phyloP scores from a whole-genome alignment of 2,329 filamentous ascomycete species.

The Ceratocystis destructans region DNA sequence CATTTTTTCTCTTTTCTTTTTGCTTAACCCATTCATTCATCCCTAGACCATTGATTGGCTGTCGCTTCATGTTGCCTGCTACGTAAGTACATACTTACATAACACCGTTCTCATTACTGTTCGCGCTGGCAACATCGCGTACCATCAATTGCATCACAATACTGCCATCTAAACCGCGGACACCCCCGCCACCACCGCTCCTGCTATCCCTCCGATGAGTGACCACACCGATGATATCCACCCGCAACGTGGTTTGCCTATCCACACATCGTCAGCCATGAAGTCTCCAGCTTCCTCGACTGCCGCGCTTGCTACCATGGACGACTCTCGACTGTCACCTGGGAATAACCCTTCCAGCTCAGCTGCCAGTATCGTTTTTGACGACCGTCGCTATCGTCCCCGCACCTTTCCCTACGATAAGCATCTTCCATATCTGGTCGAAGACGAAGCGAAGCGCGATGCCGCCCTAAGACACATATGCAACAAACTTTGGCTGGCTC shows the following conservation, averaged over 20 bases:
- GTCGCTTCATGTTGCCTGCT: neutral
- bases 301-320: neutral
- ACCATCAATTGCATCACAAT: neutral
- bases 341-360: neutral
- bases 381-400: conserved; percentile 50
- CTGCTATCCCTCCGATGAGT: neutral
- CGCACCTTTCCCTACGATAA: conserved; percentile 88
- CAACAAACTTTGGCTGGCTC: conserved; percentile 81
- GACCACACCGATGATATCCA: neutral
- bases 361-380: conserved; percentile 3
- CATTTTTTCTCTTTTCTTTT: neutral
- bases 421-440: conserved; percentile 77
- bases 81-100: neutral
- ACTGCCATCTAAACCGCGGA: neutral
- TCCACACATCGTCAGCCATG: neutral
- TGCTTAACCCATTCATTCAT: neutral
- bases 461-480: conserved; percentile 73
- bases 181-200: neutral
- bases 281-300: neutral
- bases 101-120: neutral
- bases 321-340: conserved; percentile 1
- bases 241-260: conserved; percentile 6
- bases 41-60: neutral
- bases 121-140: neutral
- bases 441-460: conserved; percentile 65